Percentiles rank a stretch among this genome's conserved stretches.
Evolutionary conservation across 805 yeast genomes (phyloP).

Genomic region (Candida dajiaensis): DNA sequence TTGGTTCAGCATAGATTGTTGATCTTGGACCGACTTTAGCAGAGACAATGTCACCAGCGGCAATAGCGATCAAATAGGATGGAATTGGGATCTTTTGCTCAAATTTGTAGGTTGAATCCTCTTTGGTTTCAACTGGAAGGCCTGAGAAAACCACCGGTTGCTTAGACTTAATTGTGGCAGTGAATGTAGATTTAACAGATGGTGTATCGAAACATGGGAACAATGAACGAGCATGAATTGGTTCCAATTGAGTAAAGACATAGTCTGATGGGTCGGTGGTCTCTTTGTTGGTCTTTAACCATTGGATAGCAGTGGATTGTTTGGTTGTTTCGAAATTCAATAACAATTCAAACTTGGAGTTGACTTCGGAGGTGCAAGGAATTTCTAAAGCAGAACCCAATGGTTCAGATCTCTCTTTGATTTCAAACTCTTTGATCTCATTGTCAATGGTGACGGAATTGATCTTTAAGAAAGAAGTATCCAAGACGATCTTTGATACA

Average conservation of each 20-base stretch:
- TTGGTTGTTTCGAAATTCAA: conserved; percentile 65
- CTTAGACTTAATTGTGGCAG: conserved; percentile 53
- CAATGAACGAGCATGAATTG: conserved; percentile 83
- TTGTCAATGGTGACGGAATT: conserved; percentile 39
- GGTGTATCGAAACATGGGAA: conserved; percentile 94
- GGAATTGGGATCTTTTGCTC: conserved; percentile 82
- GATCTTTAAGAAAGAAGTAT: conserved; percentile 59
- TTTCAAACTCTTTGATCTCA: conserved; percentile 20
- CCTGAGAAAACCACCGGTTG: conserved; percentile 76
- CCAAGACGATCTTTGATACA: conserved; percentile 46
- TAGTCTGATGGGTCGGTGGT: conserved; percentile 53
- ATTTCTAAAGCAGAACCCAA: conserved; percentile 50
- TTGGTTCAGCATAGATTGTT: conserved; percentile 73
- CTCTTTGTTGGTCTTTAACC: conserved; percentile 47
- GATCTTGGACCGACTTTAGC: conserved; percentile 84
- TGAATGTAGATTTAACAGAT: conserved; percentile 62
- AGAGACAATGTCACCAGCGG: conserved; percentile 69
- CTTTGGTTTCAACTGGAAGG: conserved; percentile 26
- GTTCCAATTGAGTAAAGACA: conserved; percentile 85
- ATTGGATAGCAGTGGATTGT: conserved; percentile 79
- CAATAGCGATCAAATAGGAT: conserved; percentile 75
- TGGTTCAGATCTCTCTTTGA: conserved; percentile 42
- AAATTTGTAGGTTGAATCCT: conserved; percentile 37
- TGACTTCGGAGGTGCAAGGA: conserved; percentile 4
- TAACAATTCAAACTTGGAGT: conserved; percentile 23